Evolutionary conservation across 805 yeast genomes (phyloP).

Genomic region (Candida argentea): DNA sequence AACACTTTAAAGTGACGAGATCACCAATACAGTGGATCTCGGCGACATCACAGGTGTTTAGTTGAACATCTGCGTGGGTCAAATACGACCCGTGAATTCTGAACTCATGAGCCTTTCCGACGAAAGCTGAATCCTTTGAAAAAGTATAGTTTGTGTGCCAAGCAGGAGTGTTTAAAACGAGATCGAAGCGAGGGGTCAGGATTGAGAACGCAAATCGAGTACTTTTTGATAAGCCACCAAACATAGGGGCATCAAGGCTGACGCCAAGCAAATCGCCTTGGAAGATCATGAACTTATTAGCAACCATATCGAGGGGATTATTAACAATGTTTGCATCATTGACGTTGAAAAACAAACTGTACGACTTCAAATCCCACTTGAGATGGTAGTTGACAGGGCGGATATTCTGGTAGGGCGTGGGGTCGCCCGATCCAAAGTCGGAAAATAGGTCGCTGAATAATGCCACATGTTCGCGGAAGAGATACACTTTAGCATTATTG

Average conservation of each 20-base stretch:
- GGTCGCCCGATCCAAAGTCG: slow-evolving; percentile 70
- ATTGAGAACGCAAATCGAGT: slow-evolving; percentile 42
- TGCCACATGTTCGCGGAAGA: slow-evolving; percentile 75
- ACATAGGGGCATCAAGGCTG: slow-evolving; percentile 47
- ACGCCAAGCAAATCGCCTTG: slow-evolving; percentile 50
- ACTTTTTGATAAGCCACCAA: slow-evolving; percentile 40
- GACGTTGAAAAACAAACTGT: slow-evolving; percentile 61
- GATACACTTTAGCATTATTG: slow-evolving; percentile 44
- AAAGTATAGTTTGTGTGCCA: slow-evolving; percentile 86
- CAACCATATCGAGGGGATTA: slow-evolving; percentile 76
- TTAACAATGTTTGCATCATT: slow-evolving; percentile 85
- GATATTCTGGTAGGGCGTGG: slow-evolving; percentile 64
- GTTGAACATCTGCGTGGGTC: slow-evolving; percentile 45
- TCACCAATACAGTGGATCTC: slow-evolving; percentile 56
- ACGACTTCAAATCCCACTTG: slow-evolving; percentile 47
- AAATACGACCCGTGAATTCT: slow-evolving; percentile 56
- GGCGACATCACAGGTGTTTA: slow-evolving; percentile 61
- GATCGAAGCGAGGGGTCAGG: slow-evolving; percentile 47
- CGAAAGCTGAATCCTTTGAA: slow-evolving; percentile 40
- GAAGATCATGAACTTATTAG: slow-evolving; percentile 67
- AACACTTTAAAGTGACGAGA: slow-evolving; percentile 56
- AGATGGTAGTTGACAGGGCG: slow-evolving; percentile 59
- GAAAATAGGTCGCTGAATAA: slow-evolving; percentile 59
- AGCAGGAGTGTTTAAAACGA: slow-evolving; percentile 70
- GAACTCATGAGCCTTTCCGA: slow-evolving; percentile 63